Base-by-base conservation (phyloP, 2,329 filamentous ascomycete genomes). In the Fusarium sp. region DNA sequence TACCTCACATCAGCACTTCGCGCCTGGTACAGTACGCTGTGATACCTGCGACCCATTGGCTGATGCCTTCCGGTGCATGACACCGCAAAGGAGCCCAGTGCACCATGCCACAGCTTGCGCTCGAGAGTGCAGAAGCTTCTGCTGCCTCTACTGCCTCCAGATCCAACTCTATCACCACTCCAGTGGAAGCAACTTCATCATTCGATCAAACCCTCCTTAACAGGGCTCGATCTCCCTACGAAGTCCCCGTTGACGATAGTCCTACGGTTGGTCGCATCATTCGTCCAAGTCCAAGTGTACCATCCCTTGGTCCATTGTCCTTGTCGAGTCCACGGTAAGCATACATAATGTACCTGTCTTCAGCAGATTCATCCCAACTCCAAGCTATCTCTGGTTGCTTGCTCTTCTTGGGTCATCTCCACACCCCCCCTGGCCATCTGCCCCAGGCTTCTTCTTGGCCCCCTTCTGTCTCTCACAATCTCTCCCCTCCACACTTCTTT, bases 21-120 rank as follows among this genome's bases (percentile, higher is more conserved):
- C 65, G 59, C 65, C 65, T 48, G 52, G 66, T 46, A 69, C 58
- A 68, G 38, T 52, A 46, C 45, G 33, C 38, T 45, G 33, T 35
- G 33, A 52, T 44, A 52, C 56, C 59, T 69, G 60, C 54, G 49
- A 65, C 63, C 72, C 63, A 78, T 77, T 78, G 79, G 75, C 66
- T 72, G 73, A 76, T 77, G 74, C 69, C 74, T 78, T 77, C 69
- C 55, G 66, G 66, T 74, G 75, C 73, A 76, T 76, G 73, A 77
- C 51, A 67, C 66, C 68, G 83, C 83, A 81, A 69, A 65, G 66
- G 63, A 64, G 65, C 59, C 65, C 45, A 68, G 83, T 79, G 80
- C 80, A 85, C 82, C 83, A 87, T 87, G 86, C 86, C 86, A 82
- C 86, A 87, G 82, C 83, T 84, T 83, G 82, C 83, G 80, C 82